Percentiles rank a stretch among this genome's conserved stretches.
Conservation (phyloP, 441 rosid species). For the Viola pubescens region DNA sequence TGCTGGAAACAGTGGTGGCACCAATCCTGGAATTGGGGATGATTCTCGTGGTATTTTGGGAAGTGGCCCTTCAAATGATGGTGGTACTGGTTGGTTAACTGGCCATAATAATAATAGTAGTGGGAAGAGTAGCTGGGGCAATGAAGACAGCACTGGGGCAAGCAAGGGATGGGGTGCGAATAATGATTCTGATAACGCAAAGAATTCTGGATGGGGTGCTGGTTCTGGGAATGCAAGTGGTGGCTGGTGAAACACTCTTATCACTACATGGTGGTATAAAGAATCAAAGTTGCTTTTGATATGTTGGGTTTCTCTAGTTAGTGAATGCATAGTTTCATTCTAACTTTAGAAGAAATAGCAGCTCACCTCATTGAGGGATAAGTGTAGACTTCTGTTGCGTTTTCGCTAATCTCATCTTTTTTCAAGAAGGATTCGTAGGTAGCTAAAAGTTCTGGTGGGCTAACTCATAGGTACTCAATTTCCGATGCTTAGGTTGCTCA, state of each 20-base stretch:
- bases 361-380: too few relatives aligned
- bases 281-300: background rate
- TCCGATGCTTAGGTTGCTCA: too few relatives aligned
- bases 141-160: background rate
- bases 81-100: background rate
- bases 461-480: too few relatives aligned
- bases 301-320: background rate
- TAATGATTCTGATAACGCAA: background rate
- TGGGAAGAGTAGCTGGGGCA: conserved; percentile 4
- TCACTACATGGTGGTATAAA: background rate
- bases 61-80: background rate
- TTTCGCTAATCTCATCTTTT: too few relatives aligned
- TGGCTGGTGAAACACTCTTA: conserved; percentile 1
- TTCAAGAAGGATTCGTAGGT: too few relatives aligned
- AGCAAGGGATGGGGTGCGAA: background rate
- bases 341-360: too few relatives aligned
- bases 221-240: conserved; percentile 10
- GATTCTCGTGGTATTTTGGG: background rate
- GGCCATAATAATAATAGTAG: background rate
- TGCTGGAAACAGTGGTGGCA: background rate
- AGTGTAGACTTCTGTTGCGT: too few relatives aligned
- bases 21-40: background rate
- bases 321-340: too few relatives aligned
- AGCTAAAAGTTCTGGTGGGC: too few relatives aligned
- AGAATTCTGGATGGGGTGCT: conserved; percentile 11